These are phyloP conservation scores for Emergomyces pasteurianus DNA, from an alignment of 2,329 filamentous ascomycete genomes.

Conservation along the genomic window DNA sequence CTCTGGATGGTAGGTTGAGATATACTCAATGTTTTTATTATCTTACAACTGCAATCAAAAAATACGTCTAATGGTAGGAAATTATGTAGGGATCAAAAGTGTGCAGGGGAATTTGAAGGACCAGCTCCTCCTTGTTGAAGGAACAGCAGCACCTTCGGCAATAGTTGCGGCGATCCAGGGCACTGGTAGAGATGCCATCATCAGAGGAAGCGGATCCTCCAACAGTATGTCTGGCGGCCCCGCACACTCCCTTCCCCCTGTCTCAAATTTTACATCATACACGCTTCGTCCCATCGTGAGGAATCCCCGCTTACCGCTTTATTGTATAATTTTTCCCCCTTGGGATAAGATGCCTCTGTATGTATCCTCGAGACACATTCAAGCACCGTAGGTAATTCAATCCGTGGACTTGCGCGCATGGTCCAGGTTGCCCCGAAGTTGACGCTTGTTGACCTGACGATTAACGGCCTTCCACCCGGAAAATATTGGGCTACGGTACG, in stretches of 20 bases:
- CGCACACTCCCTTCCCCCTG: not conserved
- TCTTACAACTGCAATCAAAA: not conserved
- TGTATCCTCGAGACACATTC: conserved; percentile 88
- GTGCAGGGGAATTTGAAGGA: conserved; percentile 72
- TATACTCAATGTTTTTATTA: not conserved
- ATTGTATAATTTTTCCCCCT: not conserved
- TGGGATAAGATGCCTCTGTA: conserved; percentile 57
- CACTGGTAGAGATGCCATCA: conserved; percentile 85
- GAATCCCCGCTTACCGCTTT: conserved; percentile 1
- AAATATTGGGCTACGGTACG: conserved; percentile 75
- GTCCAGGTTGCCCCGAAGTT: conserved; percentile 71
- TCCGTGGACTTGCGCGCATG: conserved; percentile 82
- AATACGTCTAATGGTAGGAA: not conserved
- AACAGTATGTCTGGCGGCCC: conserved; percentile 47
- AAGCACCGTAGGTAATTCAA: conserved; percentile 48
- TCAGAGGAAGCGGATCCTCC: conserved; percentile 75
- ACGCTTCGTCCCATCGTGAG: not conserved
- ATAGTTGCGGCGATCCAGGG: conserved; percentile 81
- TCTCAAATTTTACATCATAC: not conserved
- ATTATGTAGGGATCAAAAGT: conserved; percentile 56
- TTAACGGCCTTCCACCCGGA: conserved; percentile 70
- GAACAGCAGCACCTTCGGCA: conserved; percentile 76
- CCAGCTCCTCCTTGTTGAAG: conserved; percentile 74
- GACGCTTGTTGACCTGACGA: conserved; percentile 77
- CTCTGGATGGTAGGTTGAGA: conserved; percentile 48